Percentiles rank a stretch among this genome's conserved stretches.
Conservation (phyloP, 2,329 filamentous ascomycete species). For the Chaetomium strumarium region DNA sequence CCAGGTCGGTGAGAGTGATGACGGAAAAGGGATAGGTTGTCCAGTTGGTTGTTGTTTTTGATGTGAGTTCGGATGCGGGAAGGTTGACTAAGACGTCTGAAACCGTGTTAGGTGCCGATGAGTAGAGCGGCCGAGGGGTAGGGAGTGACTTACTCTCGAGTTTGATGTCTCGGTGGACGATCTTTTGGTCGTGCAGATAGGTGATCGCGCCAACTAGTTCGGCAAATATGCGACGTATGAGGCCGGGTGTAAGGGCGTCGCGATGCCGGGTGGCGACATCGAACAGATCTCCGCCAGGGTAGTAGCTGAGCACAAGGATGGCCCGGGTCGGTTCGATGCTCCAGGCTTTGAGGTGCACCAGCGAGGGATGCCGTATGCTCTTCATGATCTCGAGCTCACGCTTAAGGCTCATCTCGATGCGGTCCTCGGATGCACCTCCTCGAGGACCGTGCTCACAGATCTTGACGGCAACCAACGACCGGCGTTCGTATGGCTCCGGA, state of each 20-base stretch:
- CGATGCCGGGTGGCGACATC: slow-evolving; percentile 75
- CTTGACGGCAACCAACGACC: slow-evolving; percentile 87
- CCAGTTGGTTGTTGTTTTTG: slow-evolving; percentile 58
- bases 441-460: slow-evolving; percentile 92
- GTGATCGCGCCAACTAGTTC: slow-evolving; percentile 80
- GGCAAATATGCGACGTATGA: slow-evolving; percentile 81
- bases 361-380: slow-evolving; percentile 77
- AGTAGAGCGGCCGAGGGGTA: not conserved
- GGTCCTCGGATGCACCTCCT: slow-evolving; percentile 86
- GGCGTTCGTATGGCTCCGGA: slow-evolving; percentile 51
- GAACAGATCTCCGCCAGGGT: slow-evolving; percentile 89
- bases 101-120: slow-evolving; percentile 6
- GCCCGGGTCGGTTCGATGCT: slow-evolving; percentile 77
- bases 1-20: slow-evolving; percentile 84
- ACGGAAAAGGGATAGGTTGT: slow-evolving; percentile 72
- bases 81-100: slow-evolving; percentile 89
- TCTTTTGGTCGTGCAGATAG: slow-evolving; percentile 78
- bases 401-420: slow-evolving; percentile 88
- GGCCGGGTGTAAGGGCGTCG: slow-evolving; percentile 57
- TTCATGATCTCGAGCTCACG: slow-evolving; percentile 93
- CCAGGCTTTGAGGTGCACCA: slow-evolving; percentile 89
- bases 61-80: slow-evolving; percentile 58
- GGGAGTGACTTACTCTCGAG: slow-evolving; percentile 52
- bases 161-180: slow-evolving; percentile 97
- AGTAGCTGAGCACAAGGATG: slow-evolving; percentile 83